phyloP scores from a whole-genome alignment of 83 land plant genomes.

The Picea mariana region DNA sequence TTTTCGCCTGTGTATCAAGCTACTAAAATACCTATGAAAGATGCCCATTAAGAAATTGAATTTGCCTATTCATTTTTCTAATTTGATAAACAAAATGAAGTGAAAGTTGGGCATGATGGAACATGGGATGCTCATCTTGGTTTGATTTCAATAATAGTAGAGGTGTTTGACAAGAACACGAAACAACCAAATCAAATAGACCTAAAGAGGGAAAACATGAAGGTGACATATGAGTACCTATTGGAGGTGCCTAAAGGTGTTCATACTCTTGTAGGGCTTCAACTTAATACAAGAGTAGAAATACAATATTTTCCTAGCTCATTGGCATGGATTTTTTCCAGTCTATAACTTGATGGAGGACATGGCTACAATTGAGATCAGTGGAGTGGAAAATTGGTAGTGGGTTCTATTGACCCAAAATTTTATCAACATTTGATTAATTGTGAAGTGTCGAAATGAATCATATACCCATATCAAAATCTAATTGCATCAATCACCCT shows the following conservation, averaged over 20 bases:
- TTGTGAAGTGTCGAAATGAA: no score
- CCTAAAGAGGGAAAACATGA: constrained; percentile 62
- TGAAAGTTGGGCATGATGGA: constrained; percentile 92
- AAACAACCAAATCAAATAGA: constrained; percentile 65
- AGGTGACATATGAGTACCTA: constrained; percentile 67
- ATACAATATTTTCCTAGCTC: constrained; percentile 89
- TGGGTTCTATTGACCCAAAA: constrained; percentile 42
- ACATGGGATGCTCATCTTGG: constrained; percentile 99
- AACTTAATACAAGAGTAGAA: constrained; percentile 85
- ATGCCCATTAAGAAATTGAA: constrained; percentile 75
- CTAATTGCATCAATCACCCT: no score
- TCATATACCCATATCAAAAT: no score
- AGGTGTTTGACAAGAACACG: constrained; percentile 75
- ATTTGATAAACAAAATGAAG: constrained; percentile 89
- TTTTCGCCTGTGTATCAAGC: constrained; percentile 49
- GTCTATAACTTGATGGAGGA: constrained; percentile 97
- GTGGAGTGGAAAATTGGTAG: constrained; percentile 97
- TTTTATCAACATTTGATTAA: no score
- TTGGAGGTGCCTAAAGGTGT: constrained; percentile 69
- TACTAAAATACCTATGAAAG: constrained; percentile 91
- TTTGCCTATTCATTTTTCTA: constrained; percentile 70
- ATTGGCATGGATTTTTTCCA: constrained; percentile 85
- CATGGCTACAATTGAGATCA: constrained; percentile 94
- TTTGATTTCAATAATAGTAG: constrained; percentile 63
- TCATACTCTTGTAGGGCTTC: constrained; percentile 75